Evolutionary conservation across 2,329 filamentous ascomycete genomes (phyloP), one percentile per base, ranked within the genome.

Genomic region (Fonsecaea pedrosoi): DNA sequence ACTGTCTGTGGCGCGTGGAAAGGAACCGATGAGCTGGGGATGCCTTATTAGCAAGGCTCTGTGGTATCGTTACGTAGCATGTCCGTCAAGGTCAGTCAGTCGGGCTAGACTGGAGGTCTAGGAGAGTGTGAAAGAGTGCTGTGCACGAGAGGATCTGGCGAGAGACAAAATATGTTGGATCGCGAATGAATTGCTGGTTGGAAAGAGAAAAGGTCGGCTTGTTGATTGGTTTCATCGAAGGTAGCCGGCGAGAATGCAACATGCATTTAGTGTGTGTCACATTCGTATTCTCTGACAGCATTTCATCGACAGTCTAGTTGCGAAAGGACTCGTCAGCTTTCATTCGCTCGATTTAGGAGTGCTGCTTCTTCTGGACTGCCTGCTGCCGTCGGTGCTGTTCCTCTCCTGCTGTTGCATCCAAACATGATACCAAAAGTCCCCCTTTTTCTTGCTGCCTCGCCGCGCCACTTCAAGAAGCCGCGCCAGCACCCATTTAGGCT

Each of bases 401-500:
- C 21, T 21, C 3, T 42, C 37, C 9, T n/a, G n/a, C 21, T 59
- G n/a, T 32, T 45, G 9, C 38, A 15, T 59, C 37, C 37, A 59
- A 30, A 42, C n/a, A 4, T 45, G 15, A 37, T 45, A 15, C 35
- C 34, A 42, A 18, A 40, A 59, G 37, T 59, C 56, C n/a, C 56
- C 56, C 37, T 35, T 59, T n/a, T 34, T 45, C 30, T 59, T 59
- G 38, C 56, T 59, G 18, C 9, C 32, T 25, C 56, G 21, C 42
- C 32, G 37, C 12, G 56, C n/a, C 8, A 59, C 56, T 30, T 42
- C 56, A 4, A 59, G 56, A 15, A 59, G 25, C 15, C 56, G 56
- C n/a, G 34, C 12, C 7, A 45, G 56, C 32, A 59, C 56, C 56
- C 35, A 59, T 45, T 30, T 59, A n/a, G 56, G 56, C 34, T 59